Conservation (phyloP, 2,329 filamentous ascomycete species). For the Pleoardoris graminearum region DNA sequence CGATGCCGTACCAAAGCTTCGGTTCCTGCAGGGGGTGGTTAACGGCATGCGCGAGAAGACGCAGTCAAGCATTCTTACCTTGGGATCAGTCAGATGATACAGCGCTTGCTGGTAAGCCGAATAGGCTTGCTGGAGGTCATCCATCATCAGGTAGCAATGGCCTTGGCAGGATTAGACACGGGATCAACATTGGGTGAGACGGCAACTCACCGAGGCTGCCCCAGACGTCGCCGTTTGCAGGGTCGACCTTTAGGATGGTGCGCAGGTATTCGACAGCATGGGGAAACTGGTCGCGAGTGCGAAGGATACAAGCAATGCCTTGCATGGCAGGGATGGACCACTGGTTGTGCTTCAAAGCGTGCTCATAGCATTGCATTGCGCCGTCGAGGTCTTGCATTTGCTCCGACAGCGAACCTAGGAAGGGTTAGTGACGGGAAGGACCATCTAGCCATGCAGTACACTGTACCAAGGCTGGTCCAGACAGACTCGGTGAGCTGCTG, state of each 20-base stretch:
- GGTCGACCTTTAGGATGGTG: conserved; percentile 86
- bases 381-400: conserved; percentile 85
- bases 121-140: conserved; percentile 95
- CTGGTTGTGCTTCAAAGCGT: conserved; percentile 82
- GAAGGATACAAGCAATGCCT: conserved; percentile 86
- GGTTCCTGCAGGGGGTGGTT: conserved; percentile 66
- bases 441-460: conserved; percentile 5
- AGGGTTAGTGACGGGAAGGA: conserved; percentile 23
- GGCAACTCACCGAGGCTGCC: conserved; percentile 76
- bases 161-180: conserved; percentile 55
- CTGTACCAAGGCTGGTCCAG: conserved; percentile 90
- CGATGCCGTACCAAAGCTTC: conserved; percentile 98
- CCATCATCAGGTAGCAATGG: conserved; percentile 99
- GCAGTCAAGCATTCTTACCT: conserved; percentile 58
- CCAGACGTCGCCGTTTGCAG: conserved; percentile 92
- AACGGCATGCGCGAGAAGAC: background rate
- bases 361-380: conserved; percentile 87
- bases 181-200: background rate
- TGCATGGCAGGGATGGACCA: conserved; percentile 92
- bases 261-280: conserved; percentile 93
- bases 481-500: conserved; percentile 80
- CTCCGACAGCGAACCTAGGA: conserved; percentile 79
- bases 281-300: conserved; percentile 89
- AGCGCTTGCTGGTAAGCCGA: conserved; percentile 94
- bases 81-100: conserved; percentile 89